Evolutionary conservation across 345 rosid genomes (phyloP).

Genomic region (Eucalyptus erythrocorys): DNA sequence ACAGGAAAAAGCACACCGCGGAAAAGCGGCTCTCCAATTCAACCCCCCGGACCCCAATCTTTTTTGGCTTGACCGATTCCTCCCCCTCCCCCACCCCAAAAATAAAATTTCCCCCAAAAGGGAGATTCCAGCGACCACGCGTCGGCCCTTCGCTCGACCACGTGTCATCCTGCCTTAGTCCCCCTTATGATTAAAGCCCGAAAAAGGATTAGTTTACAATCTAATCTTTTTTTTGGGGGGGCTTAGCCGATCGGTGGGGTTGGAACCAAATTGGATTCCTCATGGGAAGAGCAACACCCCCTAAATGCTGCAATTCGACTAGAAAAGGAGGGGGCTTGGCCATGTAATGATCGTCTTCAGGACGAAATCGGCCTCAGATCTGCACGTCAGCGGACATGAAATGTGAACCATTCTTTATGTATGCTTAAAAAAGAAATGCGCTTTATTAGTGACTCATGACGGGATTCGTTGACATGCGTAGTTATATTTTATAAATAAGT

Average conservation of each 20-base stretch:
- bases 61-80: neutral
- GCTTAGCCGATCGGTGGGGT: neutral
- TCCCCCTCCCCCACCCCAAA: too few relatives aligned
- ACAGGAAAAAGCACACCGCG: neutral
- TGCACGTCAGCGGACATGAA: neutral
- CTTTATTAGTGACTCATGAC: too few relatives aligned
- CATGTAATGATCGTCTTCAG: neutral
- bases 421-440: neutral
- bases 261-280: neutral
- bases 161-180: neutral
- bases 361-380: neutral
- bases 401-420: neutral
- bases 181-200: neutral
- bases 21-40: neutral
- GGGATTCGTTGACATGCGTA: too few relatives aligned
- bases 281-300: neutral
- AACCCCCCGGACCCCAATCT: neutral
- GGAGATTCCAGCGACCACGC: neutral
- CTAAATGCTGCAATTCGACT: neutral
- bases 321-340: neutral
- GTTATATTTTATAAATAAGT: too few relatives aligned
- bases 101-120: accelerated
- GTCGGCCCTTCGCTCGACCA: neutral
- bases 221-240: neutral
- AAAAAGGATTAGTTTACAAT: neutral